Conservation (phyloP, 116 monocot genomes). For the Trichopus zeylanicus region DNA sequence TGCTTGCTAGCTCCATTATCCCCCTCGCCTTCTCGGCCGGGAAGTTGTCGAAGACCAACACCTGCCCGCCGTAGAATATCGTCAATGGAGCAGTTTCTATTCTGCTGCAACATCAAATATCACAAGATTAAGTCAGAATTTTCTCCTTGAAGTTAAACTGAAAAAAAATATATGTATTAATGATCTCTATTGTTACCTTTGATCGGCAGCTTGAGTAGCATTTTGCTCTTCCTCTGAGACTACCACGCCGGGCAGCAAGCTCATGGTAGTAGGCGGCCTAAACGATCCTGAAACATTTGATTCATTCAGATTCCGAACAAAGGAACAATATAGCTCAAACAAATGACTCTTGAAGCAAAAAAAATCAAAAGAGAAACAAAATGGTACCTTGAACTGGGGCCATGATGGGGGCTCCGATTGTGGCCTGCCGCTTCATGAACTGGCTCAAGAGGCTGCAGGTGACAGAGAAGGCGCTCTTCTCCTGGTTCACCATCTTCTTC, state of each 20-base stretch:
- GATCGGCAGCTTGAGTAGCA: background rate
- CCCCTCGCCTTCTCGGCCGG: slow-evolving; percentile 37
- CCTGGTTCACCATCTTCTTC: slow-evolving; percentile 1
- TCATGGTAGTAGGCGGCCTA: background rate
- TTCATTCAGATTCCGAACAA: no score
- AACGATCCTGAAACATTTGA: no score
- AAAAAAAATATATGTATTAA: background rate
- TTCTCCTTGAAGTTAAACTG: background rate
- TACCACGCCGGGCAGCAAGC: background rate
- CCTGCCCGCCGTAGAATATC: slow-evolving; percentile 67
- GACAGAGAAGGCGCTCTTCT: slow-evolving; percentile 37
- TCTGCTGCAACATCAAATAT: background rate
- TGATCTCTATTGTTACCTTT: background rate
- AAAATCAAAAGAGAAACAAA: background rate
- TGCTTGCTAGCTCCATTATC: slow-evolving; percentile 41
- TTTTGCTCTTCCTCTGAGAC: slow-evolving; percentile 1
- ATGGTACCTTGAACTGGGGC: background rate
- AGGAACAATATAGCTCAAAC: no score
- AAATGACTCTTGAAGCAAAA: no score
- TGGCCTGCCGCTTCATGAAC: slow-evolving; percentile 32
- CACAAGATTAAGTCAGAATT: background rate
- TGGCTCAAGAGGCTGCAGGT: slow-evolving; percentile 37
- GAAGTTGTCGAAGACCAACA: slow-evolving; percentile 68
- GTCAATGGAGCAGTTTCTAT: slow-evolving; percentile 35
- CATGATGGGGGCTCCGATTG: slow-evolving; percentile 15